A percentile compares a stretch with the other conserved stretches of the same genome.
Evolutionary conservation across 352 stramenopile species (phyloP).

Genomic region (Pythium volutum): DNA sequence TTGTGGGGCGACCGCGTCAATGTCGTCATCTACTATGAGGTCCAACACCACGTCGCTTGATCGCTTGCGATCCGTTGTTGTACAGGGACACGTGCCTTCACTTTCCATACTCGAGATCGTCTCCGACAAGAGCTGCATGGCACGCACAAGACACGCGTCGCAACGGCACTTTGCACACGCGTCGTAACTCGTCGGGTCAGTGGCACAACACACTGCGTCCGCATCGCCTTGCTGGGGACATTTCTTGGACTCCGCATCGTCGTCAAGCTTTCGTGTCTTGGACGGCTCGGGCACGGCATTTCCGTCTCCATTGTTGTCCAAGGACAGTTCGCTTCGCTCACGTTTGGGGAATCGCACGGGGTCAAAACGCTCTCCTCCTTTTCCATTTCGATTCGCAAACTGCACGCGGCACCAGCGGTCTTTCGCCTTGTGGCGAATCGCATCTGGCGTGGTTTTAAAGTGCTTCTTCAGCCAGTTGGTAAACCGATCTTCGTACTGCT

Average conservation of each 20-base stretch:
- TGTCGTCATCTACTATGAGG: background rate
- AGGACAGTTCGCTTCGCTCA: background rate
- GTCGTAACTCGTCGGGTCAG: background rate
- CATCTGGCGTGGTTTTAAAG: background rate
- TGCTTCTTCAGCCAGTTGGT: background rate
- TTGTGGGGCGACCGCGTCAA: too few relatives aligned
- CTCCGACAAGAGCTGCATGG: background rate
- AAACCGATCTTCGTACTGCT: conserved; percentile 9
- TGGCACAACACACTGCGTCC: background rate
- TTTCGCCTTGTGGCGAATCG: conserved; percentile 19
- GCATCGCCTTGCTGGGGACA: background rate
- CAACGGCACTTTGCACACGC: background rate
- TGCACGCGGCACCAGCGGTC: conserved; percentile 1
- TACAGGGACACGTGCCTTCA: background rate
- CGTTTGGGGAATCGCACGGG: background rate
- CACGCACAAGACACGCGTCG: background rate
- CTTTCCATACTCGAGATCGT: too few relatives aligned
- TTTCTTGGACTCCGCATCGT: background rate
- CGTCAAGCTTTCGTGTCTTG: background rate
- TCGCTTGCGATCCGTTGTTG: too few relatives aligned
- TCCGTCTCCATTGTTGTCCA: background rate
- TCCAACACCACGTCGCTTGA: background rate
- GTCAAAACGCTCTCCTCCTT: background rate
- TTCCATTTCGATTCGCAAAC: conserved; percentile 10
- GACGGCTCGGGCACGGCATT: background rate